These are phyloP conservation scores for Leishmania mexicana DNA, from an alignment of 208 protist genomes.

Conservation along the genomic window DNA sequence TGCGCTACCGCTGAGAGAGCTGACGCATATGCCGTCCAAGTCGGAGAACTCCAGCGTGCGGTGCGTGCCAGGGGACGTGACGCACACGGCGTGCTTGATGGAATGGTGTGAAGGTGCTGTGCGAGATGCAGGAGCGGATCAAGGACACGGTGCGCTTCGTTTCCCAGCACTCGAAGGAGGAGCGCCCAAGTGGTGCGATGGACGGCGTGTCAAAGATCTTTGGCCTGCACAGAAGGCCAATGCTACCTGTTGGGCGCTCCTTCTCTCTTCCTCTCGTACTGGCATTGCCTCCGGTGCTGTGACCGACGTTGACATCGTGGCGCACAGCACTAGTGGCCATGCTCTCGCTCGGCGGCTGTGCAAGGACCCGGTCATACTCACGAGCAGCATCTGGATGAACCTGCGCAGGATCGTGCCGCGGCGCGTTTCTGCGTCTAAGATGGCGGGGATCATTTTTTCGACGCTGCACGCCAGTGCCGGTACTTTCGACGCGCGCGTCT, in stretches of 20 bases:
- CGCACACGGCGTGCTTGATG: constrained; percentile 61
- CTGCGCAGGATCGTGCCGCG: constrained; percentile 62
- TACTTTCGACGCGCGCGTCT: constrained; percentile 35
- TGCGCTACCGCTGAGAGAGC: constrained; percentile 61
- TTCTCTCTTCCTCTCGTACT: constrained; percentile 16
- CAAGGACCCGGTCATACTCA: constrained; percentile 57
- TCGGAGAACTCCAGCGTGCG: constrained; percentile 48
- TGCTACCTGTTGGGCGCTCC: constrained; percentile 20
- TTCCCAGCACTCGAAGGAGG: constrained; percentile 72
- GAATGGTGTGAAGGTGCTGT: constrained; percentile 58
- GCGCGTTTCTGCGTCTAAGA: constrained; percentile 46
- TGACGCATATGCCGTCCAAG: constrained; percentile 45
- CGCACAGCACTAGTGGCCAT: constrained; percentile 59
- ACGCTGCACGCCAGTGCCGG: constrained; percentile 52
- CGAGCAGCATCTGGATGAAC: constrained; percentile 49
- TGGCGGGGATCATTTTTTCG: constrained; percentile 56
- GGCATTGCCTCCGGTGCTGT: constrained; percentile 51
- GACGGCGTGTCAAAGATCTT: constrained; percentile 60
- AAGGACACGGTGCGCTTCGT: constrained; percentile 72
- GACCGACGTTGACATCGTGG: constrained; percentile 68
- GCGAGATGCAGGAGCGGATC: constrained; percentile 48
- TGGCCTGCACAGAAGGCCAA: constrained; percentile 46
- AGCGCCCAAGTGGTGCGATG: constrained; percentile 50
- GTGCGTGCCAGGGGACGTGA: constrained; percentile 69
- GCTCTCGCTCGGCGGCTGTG: constrained; percentile 56